Conservation (phyloP, 805 yeast genomes). For the Metschnikowia proteae region DNA sequence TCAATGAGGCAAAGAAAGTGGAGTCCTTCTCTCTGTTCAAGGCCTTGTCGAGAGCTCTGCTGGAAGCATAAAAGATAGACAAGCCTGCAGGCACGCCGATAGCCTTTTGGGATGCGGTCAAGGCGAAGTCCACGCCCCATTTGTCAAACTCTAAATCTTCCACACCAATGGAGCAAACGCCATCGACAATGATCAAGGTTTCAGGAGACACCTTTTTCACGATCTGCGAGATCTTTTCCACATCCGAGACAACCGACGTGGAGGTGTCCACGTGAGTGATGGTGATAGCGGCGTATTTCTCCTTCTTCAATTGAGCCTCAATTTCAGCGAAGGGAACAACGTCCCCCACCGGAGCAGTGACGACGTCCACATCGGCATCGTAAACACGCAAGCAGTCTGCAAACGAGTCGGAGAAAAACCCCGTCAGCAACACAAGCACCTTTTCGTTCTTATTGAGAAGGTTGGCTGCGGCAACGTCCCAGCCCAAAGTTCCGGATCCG, state of each 20-base stretch:
- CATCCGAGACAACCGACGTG: constrained; percentile 83
- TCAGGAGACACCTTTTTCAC: constrained; percentile 69
- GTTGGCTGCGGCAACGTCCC: constrained; percentile 87
- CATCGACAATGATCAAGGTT: constrained; percentile 82
- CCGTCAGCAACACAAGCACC: constrained; percentile 82
- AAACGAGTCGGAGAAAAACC: constrained; percentile 81
- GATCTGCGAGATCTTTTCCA: constrained; percentile 56
- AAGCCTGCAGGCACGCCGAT: constrained; percentile 93
- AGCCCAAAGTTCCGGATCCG: constrained; percentile 93
- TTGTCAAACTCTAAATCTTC: constrained; percentile 80
- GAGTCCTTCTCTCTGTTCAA: constrained; percentile 44
- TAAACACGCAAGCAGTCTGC: constrained; percentile 71
- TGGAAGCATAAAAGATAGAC: constrained; percentile 70
- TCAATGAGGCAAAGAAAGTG: constrained; percentile 65
- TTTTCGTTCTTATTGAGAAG: constrained; percentile 58
- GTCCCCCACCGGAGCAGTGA: constrained; percentile 73
- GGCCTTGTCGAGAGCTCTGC: constrained; percentile 66
- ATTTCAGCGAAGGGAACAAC: constrained; percentile 55
- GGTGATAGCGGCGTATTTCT: constrained; percentile 65
- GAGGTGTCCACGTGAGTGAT: constrained; percentile 96
- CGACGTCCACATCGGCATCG: constrained; percentile 70
- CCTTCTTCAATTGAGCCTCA: constrained; percentile 49
- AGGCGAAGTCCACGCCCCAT: constrained; percentile 86
- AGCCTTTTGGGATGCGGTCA: constrained; percentile 95
- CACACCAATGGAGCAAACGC: constrained; percentile 91